Evolutionary conservation across 148 eudicot species (phyloP).

Genomic region (Simmondsia chinensis): DNA sequence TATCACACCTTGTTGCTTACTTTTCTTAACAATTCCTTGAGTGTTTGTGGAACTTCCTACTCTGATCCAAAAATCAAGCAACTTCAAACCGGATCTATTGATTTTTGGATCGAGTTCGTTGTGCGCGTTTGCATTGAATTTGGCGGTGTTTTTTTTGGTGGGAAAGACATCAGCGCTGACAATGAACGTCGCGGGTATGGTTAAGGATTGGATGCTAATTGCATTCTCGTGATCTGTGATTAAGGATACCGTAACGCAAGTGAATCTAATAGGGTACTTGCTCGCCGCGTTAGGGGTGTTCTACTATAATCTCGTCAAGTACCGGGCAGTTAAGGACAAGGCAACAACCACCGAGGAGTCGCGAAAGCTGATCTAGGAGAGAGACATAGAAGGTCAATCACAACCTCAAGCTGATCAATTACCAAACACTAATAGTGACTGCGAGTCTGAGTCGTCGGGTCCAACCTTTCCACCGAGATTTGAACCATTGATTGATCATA

Average conservation of each 20-base stretch:
- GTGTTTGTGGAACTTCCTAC: slow-evolving; percentile 40
- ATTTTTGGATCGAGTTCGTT: slow-evolving; percentile 46
- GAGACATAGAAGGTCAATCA: too few species aligned
- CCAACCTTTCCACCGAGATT: too few species aligned
- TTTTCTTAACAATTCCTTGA: slow-evolving; percentile 45
- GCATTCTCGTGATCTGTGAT: slow-evolving; percentile 64
- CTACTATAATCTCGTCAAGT: slow-evolving; percentile 44
- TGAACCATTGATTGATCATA: too few species aligned
- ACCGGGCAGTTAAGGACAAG: slow-evolving; percentile 45
- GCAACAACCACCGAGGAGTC: slow-evolving; percentile 36
- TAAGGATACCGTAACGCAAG: slow-evolving; percentile 46
- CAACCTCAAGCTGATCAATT: too few species aligned
- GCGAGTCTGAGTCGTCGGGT: too few species aligned
- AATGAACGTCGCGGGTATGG: slow-evolving; percentile 69
- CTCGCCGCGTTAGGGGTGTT: slow-evolving; percentile 50
- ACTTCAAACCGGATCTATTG: slow-evolving; percentile 31
- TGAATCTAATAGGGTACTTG: slow-evolving; percentile 48
- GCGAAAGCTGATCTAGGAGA: slow-evolving; percentile 25
- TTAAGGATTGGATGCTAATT: slow-evolving; percentile 60
- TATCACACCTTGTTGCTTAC: slow-evolving; percentile 51
- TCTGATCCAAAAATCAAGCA: slow-evolving; percentile 7
- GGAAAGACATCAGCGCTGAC: slow-evolving; percentile 69
- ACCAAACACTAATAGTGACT: too few species aligned
- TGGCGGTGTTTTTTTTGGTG: slow-evolving; percentile 57
- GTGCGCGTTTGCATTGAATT: slow-evolving; percentile 54